Evolutionary conservation across 164 flowering plant species (phyloP), one percentile per base, ranked within the genome.

Genomic region (Chimonanthus salicifolius): DNA sequence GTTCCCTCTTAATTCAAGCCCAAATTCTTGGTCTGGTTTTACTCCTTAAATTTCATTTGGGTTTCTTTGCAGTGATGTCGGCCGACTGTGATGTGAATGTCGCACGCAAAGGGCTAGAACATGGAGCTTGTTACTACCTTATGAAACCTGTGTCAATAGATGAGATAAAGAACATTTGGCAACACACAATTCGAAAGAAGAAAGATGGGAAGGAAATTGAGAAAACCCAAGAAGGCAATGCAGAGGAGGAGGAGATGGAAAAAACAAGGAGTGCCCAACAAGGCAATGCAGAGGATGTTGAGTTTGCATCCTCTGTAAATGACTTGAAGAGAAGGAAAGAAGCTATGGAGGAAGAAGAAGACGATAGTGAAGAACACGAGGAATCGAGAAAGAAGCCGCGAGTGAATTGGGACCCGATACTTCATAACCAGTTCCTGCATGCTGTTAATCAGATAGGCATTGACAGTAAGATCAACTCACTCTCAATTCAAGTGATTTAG

Each of bases 71-170:
- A 94, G 98, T 94, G 97, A 94, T 94, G 98, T 94, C 98, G 65
- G 97, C 89, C 10, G 97, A 92, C 77, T 94, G 96, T 49, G 98
- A 92, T 77, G 88, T 90, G 10, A 89, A 89, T 77, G 82, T 96
- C 70, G 98, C 92, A 44, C 89, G 88, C 94, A 90, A 89, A 79
- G 98, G 98, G 0, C 92, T 94, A 47, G 92, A 92, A 67, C 96
- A 94, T 74, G 98, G 98, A 48, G 98, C 98, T 2, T 94, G 97
- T 67, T 97, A 90, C 76, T 94, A 94, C 77, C 94, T 94, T 48
- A 90, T 92, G 7, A 94, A 94, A 81, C 98, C 98, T 1, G 87
- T 94, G 69, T 77, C 93, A 70, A 89, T 94, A 94, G 88, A 94
- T 78, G 97, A 94, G 73, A 91, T 94, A 44, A 81, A 84, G 44